These are phyloP conservation scores for Melastoma malabathricum DNA, from an alignment of 345 rosid species.

Conservation along the genomic window DNA sequence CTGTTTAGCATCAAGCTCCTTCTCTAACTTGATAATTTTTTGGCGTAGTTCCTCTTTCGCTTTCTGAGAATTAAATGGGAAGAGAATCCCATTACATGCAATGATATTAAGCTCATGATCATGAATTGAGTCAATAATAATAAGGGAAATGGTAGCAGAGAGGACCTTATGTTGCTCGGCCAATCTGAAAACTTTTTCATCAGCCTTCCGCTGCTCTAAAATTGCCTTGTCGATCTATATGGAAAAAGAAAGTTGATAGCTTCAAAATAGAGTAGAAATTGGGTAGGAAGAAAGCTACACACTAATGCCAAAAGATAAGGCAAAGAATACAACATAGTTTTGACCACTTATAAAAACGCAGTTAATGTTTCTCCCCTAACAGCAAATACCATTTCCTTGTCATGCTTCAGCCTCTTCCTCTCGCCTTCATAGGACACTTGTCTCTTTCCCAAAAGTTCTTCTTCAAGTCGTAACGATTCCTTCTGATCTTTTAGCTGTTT, in stretches of 20 bases:
- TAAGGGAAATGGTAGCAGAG: neutral
- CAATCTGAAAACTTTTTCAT: constrained; percentile 35
- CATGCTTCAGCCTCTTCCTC: constrained; percentile 25
- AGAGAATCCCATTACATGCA: neutral
- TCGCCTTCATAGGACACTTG: constrained; percentile 35
- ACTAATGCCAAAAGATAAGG: too few relatives aligned
- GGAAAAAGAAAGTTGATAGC: neutral
- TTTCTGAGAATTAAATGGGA: constrained; percentile 25
- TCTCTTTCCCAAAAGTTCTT: constrained; percentile 28
- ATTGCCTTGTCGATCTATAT: constrained; percentile 53
- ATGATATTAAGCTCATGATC: constrained; percentile 1
- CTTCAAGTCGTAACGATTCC: constrained; percentile 23
- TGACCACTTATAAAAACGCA: neutral
- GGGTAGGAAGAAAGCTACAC: too few relatives aligned
- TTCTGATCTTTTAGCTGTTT: constrained; percentile 20
- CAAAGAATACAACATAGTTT: neutral
- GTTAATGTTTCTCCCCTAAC: constrained; percentile 1
- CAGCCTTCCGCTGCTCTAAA: constrained; percentile 61
- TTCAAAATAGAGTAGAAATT: neutral
- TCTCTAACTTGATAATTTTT: constrained; percentile 38
- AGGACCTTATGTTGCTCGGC: constrained; percentile 60
- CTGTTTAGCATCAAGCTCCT: constrained; percentile 48
- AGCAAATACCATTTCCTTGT: constrained; percentile 40
- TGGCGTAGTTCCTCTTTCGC: constrained; percentile 44
- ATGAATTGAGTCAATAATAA: neutral